phyloP scores from a whole-genome alignment of 139 green algal genomes.

The Astrephomene gubernaculifera region DNA sequence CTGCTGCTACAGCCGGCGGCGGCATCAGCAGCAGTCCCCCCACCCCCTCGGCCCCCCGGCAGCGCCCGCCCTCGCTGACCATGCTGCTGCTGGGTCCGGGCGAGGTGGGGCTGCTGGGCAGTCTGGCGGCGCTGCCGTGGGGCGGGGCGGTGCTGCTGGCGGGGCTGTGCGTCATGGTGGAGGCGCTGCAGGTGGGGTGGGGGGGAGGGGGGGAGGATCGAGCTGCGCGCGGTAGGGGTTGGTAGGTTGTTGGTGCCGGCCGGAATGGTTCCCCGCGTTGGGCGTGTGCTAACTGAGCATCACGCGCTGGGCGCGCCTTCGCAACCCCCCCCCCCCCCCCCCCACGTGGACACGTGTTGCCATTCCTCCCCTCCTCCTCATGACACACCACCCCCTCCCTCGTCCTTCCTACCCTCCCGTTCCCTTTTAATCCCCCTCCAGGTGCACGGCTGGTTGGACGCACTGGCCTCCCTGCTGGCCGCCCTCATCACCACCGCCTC shows the following conservation, averaged over 20 bases:
- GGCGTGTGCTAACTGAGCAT: too few species aligned
- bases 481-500: background rate
- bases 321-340: too few species aligned
- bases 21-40: too few species aligned
- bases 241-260: too few species aligned
- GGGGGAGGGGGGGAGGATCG: background rate
- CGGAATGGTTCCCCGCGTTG: background rate
- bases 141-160: background rate
- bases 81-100: constrained; percentile 1
- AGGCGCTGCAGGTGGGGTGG: constrained; percentile 29
- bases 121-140: constrained; percentile 29
- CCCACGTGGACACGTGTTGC: too few species aligned
- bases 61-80: background rate
- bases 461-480: background rate
- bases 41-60: too few species aligned
- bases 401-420: background rate
- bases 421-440: background rate
- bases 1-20: too few species aligned
- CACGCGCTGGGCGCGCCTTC: too few species aligned
- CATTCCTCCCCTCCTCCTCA: background rate
- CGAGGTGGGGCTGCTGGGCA: constrained; percentile 28
- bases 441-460: constrained; percentile 38
- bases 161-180: constrained; percentile 29
- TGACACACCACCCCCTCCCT: too few species aligned
- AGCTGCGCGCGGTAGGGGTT: background rate